Conservation (phyloP, 371 early-diverging fungal genomes). For the Mortierella sp. region DNA sequence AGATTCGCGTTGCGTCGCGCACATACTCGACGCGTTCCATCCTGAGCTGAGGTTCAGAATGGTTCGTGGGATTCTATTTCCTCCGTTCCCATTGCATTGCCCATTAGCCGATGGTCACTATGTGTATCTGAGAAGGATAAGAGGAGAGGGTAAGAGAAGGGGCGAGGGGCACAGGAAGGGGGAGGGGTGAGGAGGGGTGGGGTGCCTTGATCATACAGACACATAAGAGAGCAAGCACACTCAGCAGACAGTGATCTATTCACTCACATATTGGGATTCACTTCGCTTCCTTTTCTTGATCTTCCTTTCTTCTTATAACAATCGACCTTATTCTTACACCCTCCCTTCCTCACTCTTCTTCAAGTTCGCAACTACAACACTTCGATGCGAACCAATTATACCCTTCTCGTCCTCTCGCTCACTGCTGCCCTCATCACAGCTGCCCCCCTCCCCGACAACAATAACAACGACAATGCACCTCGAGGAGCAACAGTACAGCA, state of each 20-base stretch:
- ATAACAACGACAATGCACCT: neutral
- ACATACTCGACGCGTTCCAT: slow-evolving; percentile 16
- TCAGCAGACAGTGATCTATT: too few species aligned
- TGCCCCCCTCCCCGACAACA: neutral
- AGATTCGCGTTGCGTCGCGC: neutral
- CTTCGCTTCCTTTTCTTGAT: slow-evolving; percentile 2
- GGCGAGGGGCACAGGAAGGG: neutral
- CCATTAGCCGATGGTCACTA: neutral
- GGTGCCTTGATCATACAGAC: too few species aligned
- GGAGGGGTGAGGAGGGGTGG: neutral
- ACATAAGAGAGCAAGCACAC: too few species aligned
- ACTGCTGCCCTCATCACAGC: slow-evolving; percentile 18
- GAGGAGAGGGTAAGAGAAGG: too few species aligned
- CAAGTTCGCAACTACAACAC: neutral
- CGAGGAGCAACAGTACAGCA: neutral
- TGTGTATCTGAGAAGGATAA: too few species aligned
- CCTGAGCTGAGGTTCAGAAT: slow-evolving; percentile 27
- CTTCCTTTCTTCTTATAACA: neutral
- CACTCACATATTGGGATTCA: neutral
- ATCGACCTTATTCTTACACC: too few species aligned
- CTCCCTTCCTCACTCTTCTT: neutral
- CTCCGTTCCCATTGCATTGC: neutral
- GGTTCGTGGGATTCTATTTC: slow-evolving; percentile 23
- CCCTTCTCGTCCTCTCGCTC: slow-evolving; percentile 24
- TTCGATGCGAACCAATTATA: neutral